Conservation (phyloP, 257 asterid species). For the Ehretia macrophylla region DNA sequence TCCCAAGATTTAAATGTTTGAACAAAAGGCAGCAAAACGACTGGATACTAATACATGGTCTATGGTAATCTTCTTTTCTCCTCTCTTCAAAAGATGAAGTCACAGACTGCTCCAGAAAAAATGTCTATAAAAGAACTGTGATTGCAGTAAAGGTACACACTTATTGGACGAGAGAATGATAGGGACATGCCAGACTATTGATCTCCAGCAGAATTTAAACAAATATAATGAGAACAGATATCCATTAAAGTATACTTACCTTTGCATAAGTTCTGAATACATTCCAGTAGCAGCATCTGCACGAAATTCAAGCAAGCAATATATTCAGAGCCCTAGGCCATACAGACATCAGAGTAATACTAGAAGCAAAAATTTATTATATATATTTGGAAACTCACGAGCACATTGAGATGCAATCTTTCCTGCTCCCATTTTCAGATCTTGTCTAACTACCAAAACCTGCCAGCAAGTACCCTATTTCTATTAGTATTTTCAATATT, state of each 20-base stretch:
- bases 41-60: too few relatives aligned
- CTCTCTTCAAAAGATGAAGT: too few relatives aligned
- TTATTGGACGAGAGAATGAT: too few relatives aligned
- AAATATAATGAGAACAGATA: constrained; percentile 2
- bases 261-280: constrained; percentile 82
- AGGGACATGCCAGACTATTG: neutral
- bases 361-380: neutral
- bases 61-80: too few relatives aligned
- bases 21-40: too few relatives aligned
- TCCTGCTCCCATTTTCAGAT: constrained; percentile 92
- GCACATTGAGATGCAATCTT: constrained; percentile 99
- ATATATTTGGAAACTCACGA: constrained; percentile 47
- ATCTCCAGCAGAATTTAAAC: neutral
- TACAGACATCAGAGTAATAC: neutral
- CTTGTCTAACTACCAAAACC: constrained; percentile 97
- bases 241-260: constrained; percentile 33
- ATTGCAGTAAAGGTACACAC: too few relatives aligned
- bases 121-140: too few relatives aligned
- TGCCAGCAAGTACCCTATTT: constrained; percentile 23
- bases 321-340: neutral
- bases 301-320: constrained; percentile 13
- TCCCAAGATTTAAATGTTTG: too few relatives aligned
- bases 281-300: constrained; percentile 99
- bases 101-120: too few relatives aligned
- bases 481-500: neutral